A percentile compares a stretch with the other conserved stretches of the same genome.
Conservation (phyloP, 768 basidiomycete species). For the Rubroboletus pulcherrimus region DNA sequence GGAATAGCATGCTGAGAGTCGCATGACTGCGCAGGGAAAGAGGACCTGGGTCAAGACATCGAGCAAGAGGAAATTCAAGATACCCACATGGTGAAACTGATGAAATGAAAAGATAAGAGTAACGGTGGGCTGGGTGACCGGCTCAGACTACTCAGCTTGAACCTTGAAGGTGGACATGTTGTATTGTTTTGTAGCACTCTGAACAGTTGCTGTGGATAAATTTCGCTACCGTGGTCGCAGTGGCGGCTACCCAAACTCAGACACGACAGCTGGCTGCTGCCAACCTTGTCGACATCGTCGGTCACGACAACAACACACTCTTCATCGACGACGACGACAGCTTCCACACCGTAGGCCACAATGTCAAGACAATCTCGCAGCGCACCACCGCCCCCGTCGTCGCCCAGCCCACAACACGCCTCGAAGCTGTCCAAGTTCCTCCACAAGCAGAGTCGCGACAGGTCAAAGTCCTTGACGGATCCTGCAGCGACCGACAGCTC, state of each 20-base stretch:
- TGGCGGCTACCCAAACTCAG: constrained; percentile 14
- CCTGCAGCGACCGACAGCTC: constrained; percentile 33
- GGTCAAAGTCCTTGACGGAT: constrained; percentile 51
- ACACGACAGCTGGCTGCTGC: constrained; percentile 9
- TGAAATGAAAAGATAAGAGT: background rate
- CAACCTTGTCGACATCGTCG: constrained; percentile 12
- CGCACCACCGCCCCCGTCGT: constrained; percentile 39
- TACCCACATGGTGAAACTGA: background rate
- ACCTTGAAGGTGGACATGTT: background rate
- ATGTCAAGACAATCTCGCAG: constrained; percentile 51
- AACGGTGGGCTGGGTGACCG: background rate
- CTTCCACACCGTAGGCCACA: background rate
- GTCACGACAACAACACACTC: constrained; percentile 17
- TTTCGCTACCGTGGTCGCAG: constrained; percentile 9
- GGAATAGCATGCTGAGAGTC: background rate
- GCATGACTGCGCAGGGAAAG: background rate
- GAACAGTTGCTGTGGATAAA: constrained; percentile 13
- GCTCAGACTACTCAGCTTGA: background rate
- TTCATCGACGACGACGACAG: constrained; percentile 7
- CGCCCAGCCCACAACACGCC: constrained; percentile 38
- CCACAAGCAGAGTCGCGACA: constrained; percentile 59
- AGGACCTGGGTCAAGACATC: background rate
- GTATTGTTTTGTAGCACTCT: constrained; percentile 8
- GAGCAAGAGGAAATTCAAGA: background rate
- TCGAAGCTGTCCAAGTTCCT: constrained; percentile 68